Evolutionary conservation across 495 filamentous ascomycete genomes (phyloP), one percentile per base, ranked within the genome.

Genomic region (Collariella sp.): DNA sequence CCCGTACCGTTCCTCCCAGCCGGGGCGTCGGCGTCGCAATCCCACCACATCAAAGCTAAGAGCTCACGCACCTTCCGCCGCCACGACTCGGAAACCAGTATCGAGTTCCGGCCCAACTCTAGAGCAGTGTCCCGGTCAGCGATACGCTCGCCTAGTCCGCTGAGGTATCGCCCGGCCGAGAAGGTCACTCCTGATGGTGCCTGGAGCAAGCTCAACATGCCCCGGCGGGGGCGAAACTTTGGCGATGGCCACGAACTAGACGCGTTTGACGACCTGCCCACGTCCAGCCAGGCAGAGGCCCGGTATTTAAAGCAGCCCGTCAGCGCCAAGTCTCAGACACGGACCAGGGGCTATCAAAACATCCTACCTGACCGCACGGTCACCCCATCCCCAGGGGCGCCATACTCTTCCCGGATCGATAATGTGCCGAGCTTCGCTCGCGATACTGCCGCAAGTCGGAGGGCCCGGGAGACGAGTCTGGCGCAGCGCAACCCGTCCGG

Each of bases 241-340:
- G 93, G 93, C 5, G 89, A 96, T 69, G 93, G 93, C 19, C 87
- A 80, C 36, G 93, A 98, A 67, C 72, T 98, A 26, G 91, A 96
- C 54, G 80, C 79, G 12, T 97, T 98, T 66, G 93, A 97, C 61
- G 93, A 98, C 70, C 72, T 98, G 46, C 94, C 94, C 12, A 97
- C 89, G 1, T 96, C 89, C 24, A 83, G 77, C 4, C 79, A 85
- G 39, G 80, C 82, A 16, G 93, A 98, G 66, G 86, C 81, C 50
- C 85, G 80, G 63, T 98, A 82, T 59, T 73, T 89, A 47, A 91
- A 90, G 66, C 83, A 86, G 60, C 91, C 93, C 6, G 70, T 84
- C 44, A 82, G 76, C 42, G 82, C 82, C 31, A 87, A 84, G 36
- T 81, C 81, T 56, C 79, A 80, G 39, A 64, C 81, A 47, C 78